Conservation (phyloP, 108 stramenopile species). For the Aurantiochytrium sp. region DNA sequence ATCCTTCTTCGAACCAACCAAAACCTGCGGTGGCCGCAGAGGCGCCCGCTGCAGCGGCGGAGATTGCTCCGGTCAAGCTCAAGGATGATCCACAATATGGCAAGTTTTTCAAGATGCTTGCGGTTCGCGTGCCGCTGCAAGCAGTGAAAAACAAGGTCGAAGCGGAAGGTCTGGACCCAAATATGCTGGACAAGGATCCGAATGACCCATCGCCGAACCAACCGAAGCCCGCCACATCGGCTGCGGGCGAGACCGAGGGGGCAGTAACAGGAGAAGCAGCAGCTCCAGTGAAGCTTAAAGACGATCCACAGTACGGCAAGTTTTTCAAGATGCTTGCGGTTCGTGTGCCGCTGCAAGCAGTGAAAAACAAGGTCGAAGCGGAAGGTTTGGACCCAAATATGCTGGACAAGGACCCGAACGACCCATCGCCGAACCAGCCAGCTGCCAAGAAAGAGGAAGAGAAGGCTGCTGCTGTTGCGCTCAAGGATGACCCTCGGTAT, state of each 20-base stretch:
- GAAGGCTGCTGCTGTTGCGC: not conserved
- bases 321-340: not conserved
- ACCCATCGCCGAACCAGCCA: too few relatives aligned
- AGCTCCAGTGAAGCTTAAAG: not conserved
- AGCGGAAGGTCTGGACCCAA: too few relatives aligned
- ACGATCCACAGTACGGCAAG: not conserved
- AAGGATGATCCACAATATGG: not conserved
- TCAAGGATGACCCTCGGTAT: not conserved
- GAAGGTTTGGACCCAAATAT: too few relatives aligned
- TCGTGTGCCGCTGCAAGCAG: too few relatives aligned
- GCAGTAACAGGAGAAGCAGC: not conserved
- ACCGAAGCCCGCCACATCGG: not conserved
- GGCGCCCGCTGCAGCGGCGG: not conserved
- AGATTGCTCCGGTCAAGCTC: not conserved
- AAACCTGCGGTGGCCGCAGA: too few relatives aligned
- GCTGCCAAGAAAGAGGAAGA: not conserved
- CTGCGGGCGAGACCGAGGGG: too few relatives aligned
- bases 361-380: too few relatives aligned
- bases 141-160: too few relatives aligned
- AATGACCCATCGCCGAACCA: too few relatives aligned
- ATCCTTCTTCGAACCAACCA: not conserved
- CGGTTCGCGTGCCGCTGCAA: too few relatives aligned
- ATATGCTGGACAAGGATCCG: too few relatives aligned
- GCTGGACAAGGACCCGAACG: too few relatives aligned
- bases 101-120: not conserved